Conservation (phyloP, 257 asterid species). For the Oldenlandia corymbosa region DNA sequence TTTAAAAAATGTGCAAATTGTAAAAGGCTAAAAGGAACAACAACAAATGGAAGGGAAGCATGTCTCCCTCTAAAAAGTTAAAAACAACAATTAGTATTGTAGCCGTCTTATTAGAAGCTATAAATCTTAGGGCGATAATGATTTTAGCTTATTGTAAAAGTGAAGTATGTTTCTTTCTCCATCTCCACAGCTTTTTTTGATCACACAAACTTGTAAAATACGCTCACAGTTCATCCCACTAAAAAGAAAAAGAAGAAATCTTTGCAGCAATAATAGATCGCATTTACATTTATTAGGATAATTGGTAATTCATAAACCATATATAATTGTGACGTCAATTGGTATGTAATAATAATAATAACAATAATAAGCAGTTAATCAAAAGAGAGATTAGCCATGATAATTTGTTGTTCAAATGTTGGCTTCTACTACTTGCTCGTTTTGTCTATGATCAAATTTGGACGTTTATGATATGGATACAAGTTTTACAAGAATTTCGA, state of each 20-base stretch:
- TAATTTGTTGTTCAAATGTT: too few relatives aligned
- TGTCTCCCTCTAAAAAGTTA: neutral
- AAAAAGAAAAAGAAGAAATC: too few relatives aligned
- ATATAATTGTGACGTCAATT: neutral
- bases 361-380: too few relatives aligned
- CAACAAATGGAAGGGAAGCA: too few relatives aligned
- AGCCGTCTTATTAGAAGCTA: neutral
- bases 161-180: conserved; percentile 64
- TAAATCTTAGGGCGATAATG: conserved; percentile 20
- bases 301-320: neutral
- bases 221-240: conserved; percentile 24
- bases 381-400: too few relatives aligned
- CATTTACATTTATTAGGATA: neutral
- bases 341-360: conserved; percentile 6
- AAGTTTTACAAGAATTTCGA: too few relatives aligned
- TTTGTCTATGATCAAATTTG: too few relatives aligned
- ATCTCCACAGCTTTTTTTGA: conserved; percentile 35
- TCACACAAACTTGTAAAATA: conserved; percentile 27
- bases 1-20: too few relatives aligned
- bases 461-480: too few relatives aligned
- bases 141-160: conserved; percentile 68
- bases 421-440: too few relatives aligned
- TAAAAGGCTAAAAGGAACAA: too few relatives aligned
- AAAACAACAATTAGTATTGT: neutral
- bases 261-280: neutral